phyloP scores from a whole-genome alignment of 495 filamentous ascomycete genomes.

The Darksidea phi region DNA sequence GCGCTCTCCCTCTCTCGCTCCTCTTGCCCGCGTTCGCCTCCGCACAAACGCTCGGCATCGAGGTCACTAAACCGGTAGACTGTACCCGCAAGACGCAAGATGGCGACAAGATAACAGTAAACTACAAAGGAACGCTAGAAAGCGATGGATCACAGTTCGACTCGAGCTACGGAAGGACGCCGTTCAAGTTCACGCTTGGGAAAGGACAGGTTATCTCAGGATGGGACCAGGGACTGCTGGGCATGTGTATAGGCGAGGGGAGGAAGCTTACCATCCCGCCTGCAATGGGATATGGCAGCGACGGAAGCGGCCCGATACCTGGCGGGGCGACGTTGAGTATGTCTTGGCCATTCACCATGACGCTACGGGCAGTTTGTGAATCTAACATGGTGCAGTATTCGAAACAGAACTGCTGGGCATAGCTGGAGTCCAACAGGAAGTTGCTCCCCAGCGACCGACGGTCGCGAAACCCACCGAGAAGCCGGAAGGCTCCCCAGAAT shows the following conservation, averaged over 20 bases:
- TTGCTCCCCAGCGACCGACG: slow-evolving; percentile 20
- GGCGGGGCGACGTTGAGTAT: slow-evolving; percentile 69
- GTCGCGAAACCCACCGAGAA: slow-evolving; percentile 10
- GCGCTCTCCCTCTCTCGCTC: slow-evolving; percentile 18
- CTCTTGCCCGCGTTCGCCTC: slow-evolving; percentile 3
- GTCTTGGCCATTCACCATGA: slow-evolving; percentile 10
- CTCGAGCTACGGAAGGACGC: slow-evolving; percentile 67
- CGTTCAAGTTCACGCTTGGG: slow-evolving; percentile 77
- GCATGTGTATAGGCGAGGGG: slow-evolving; percentile 98
- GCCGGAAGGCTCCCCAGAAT: too few relatives aligned
- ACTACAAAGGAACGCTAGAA: slow-evolving; percentile 81
- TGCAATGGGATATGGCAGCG: slow-evolving; percentile 77
- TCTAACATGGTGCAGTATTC: slow-evolving; percentile 60
- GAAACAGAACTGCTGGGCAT: slow-evolving; percentile 92
- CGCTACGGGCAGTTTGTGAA: slow-evolving; percentile 11
- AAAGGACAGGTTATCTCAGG: slow-evolving; percentile 81
- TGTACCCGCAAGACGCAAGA: slow-evolving; percentile 71
- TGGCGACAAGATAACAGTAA: slow-evolving; percentile 77
- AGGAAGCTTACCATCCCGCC: slow-evolving; percentile 89
- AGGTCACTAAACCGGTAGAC: slow-evolving; percentile 68
- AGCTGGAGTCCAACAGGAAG: slow-evolving; percentile 59
- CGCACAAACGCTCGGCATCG: slow-evolving; percentile 61
- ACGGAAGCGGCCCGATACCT: slow-evolving; percentile 70
- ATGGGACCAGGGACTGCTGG: slow-evolving; percentile 88
- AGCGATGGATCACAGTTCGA: slow-evolving; percentile 56